A percentile compares a stretch with the other conserved stretches of the same genome.
These are phyloP conservation scores for Sarcodon sp. DNA, from an alignment of 768 basidiomycete species.

Conservation along the genomic window DNA sequence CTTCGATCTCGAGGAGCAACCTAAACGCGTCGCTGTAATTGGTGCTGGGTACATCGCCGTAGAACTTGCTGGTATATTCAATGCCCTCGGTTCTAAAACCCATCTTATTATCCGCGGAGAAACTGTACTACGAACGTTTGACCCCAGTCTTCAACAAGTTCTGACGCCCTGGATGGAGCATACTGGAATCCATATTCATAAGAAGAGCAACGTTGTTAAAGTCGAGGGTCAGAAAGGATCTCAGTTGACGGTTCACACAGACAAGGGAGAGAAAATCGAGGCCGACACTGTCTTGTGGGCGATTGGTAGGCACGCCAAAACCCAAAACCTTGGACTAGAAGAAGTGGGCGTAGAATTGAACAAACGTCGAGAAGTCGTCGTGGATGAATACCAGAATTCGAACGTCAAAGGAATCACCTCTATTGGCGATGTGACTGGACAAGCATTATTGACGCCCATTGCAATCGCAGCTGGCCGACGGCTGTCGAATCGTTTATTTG, in stretches of 20 bases:
- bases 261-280: conserved; percentile 65
- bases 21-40: conserved; percentile 85
- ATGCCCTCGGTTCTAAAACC: conserved; percentile 83
- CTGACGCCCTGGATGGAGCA: conserved; percentile 90
- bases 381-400: conserved; percentile 88
- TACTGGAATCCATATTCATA: conserved; percentile 85
- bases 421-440: conserved; percentile 90
- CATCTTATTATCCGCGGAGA: conserved; percentile 88
- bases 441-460: conserved; percentile 89
- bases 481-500: conserved; percentile 83
- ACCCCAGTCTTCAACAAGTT: conserved; percentile 72
- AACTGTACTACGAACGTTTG: conserved; percentile 86
- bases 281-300: conserved; percentile 91
- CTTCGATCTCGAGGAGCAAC: conserved; percentile 84
- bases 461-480: conserved; percentile 93
- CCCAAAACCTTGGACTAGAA: conserved; percentile 66
- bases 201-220: conserved; percentile 55
- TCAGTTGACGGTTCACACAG: conserved; percentile 61
- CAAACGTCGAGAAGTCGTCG: conserved; percentile 71
- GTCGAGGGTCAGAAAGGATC: conserved; percentile 68
- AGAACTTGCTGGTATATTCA: conserved; percentile 90
- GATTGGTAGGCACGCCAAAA: conserved; percentile 79
- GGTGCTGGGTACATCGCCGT: conserved; percentile 98
- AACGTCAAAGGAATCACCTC: conserved; percentile 58
- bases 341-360: conserved; percentile 64